Conservation (phyloP, 75 land plant genomes). For the Pinus albicaulis region DNA sequence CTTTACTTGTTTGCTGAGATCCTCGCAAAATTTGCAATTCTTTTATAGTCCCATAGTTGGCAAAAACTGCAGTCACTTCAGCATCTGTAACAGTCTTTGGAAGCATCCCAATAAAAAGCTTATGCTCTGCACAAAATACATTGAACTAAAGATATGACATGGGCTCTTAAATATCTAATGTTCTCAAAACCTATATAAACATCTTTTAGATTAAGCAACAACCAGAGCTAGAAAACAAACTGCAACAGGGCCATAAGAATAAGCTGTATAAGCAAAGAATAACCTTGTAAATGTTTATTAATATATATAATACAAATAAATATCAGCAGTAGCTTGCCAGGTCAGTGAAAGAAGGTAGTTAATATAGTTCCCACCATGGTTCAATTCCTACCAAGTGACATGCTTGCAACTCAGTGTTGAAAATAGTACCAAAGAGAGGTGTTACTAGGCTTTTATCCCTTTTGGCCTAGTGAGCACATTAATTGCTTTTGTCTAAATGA, state of each 20-base stretch:
- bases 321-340: no score
- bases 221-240: neutral
- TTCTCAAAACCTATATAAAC: neutral
- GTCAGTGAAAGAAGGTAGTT: no score
- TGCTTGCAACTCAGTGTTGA: no score
- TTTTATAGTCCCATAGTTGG: constrained; percentile 75
- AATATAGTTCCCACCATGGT: no score
- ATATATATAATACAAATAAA: neutral
- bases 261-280: neutral
- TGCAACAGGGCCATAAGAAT: neutral
- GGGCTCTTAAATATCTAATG: neutral
- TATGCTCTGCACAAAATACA: constrained; percentile 64
- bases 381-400: no score
- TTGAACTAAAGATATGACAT: neutral
- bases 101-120: constrained; percentile 97
- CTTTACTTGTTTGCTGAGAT: constrained; percentile 92
- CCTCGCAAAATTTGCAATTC: constrained; percentile 90
- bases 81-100: constrained; percentile 83
- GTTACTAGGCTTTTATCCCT: no score
- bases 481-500: no score
- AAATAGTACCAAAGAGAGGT: no score
- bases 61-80: constrained; percentile 70
- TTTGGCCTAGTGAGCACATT: no score
- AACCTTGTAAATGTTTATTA: neutral
- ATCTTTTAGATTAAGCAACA: neutral